Base-by-base conservation (phyloP, 306 rosid species). In the Cicer cuneatum region DNA sequence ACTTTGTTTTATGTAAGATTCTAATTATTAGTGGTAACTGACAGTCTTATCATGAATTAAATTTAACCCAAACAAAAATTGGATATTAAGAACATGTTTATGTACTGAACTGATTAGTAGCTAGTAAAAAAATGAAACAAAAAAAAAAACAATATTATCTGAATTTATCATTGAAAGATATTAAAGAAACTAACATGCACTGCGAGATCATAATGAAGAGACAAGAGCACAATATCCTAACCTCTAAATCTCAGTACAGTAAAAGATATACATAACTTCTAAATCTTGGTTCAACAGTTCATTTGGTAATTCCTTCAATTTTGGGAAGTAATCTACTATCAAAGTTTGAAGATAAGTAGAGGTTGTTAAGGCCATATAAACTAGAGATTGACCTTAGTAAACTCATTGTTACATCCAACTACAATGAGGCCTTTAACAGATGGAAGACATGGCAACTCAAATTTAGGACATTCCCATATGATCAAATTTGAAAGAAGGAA, bases 371-470 rank as follows among this genome's bases (percentile, higher is more conserved):
- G 5, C 57, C 14, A 0, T 2, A 2, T 13, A 67, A 33, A 47
- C 15, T 5, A 9, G 61, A 49, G 45, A 69, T 33, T 49, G 61
- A 49, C 2, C 59, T 69, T 3, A 49, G 7, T 5, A n/a, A 69
- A 35, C 47, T 29, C 59, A 69, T 48, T 9, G 47, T 9, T 69
- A 6, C 61, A 14, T n/a, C 7, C 13, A 0, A 0, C 0, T 1
- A 35, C 24, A 14, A 0, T 0, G 35, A 69, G 62, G 14, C 0
- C 0, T 51, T 15, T 14, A 10, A 69, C 4, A 15, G 15, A 37
- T 10, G 62, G 74, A 51, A 69, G 73, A 14, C 6, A 69, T 33
- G 73, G 73, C 45, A 67, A 16, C 48, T 0, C 43, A 48, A 69
- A 47, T n/a, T 69, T 49, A 9, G 61, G 60, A 15, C 73, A 69